phyloP scores from a whole-genome alignment of 257 asterid species.

The Ilex asprella region DNA sequence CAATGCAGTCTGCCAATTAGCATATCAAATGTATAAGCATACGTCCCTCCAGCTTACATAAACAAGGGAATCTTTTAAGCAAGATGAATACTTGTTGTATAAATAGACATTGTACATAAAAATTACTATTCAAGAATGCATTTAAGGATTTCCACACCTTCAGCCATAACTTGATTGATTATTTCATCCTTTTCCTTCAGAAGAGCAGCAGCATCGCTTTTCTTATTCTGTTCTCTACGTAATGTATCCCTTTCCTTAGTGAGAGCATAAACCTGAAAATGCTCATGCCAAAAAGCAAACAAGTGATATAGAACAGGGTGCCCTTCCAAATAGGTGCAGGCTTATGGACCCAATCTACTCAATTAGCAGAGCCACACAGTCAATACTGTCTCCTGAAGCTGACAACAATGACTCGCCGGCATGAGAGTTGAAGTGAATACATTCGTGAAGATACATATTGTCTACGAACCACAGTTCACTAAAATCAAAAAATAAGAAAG shows the following conservation, averaged over 20 bases:
- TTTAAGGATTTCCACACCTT: slow-evolving; percentile 43
- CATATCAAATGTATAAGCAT: too few species aligned
- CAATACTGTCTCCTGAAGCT: neutral
- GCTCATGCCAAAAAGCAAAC: slow-evolving; percentile 13
- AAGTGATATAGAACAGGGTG: neutral
- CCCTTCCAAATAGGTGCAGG: too few species aligned
- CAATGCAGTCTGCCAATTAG: too few species aligned
- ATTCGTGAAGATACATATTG: too few species aligned
- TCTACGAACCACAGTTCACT: too few species aligned
- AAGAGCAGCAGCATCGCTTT: slow-evolving; percentile 93
- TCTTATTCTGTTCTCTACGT: slow-evolving; percentile 82
- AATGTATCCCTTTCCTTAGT: slow-evolving; percentile 83
- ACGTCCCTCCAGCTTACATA: too few species aligned
- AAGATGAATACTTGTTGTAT: too few species aligned
- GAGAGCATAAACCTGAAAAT: slow-evolving; percentile 72
- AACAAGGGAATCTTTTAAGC: too few species aligned
- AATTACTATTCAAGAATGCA: neutral
- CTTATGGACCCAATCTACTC: too few species aligned
- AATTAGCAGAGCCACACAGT: too few species aligned
- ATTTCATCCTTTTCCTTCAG: slow-evolving; percentile 94
- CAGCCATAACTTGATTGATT: slow-evolving; percentile 93
- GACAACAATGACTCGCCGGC: neutral
- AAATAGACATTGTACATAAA: too few species aligned
- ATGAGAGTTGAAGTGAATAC: neutral
- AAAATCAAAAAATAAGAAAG: too few species aligned